phyloP scores from a whole-genome alignment of 345 rosid genomes.

The Eucalyptus fibrosa region DNA sequence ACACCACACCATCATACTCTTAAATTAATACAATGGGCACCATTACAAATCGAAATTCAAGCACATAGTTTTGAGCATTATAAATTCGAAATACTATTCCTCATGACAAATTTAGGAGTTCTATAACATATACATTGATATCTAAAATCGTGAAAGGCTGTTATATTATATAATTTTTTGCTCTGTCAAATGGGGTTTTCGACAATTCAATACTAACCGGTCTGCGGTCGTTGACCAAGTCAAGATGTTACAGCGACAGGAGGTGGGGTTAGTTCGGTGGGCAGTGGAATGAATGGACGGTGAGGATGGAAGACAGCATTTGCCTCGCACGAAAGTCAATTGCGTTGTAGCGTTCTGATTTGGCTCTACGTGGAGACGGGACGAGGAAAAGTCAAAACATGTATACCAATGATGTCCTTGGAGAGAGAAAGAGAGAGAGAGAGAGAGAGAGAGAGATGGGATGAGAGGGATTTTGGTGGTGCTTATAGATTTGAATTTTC shows the following conservation, averaged over 20 bases:
- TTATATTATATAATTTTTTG: neutral
- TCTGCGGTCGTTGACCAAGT: neutral
- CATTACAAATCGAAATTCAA: neutral
- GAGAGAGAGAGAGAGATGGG: neutral
- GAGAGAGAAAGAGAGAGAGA: neutral
- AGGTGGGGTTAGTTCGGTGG: neutral
- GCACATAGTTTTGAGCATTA: neutral
- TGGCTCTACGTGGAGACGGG: neutral
- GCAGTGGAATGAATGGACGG: neutral
- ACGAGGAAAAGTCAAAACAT: neutral
- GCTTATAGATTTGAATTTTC: neutral
- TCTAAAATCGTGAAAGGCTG: neutral
- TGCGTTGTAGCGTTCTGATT: neutral
- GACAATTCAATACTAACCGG: neutral
- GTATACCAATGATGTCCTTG: neutral
- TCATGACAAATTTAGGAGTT: neutral
- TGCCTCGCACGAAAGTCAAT: neutral
- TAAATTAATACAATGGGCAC: neutral
- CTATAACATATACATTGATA: neutral
- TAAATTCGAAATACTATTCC: neutral
- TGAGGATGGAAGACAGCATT: neutral
- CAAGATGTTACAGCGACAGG: neutral
- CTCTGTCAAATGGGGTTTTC: neutral
- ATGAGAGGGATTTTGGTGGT: neutral
- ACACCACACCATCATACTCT: neutral